Base-by-base conservation (phyloP, 257 asterid species). In the Handroanthus guayacan region DNA sequence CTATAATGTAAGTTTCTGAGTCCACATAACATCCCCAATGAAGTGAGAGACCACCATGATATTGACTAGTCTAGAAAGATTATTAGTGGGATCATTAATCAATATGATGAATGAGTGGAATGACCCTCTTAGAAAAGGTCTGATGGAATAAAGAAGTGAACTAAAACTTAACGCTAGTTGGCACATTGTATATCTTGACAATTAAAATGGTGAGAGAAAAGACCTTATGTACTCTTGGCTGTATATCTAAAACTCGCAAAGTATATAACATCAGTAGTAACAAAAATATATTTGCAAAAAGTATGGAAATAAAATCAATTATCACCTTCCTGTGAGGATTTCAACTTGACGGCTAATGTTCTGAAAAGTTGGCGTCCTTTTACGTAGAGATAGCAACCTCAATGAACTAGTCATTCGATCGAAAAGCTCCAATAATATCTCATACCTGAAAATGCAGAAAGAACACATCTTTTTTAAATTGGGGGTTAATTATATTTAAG, bases 311-410 rank as follows among this genome's bases (percentile, higher is more conserved):
- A 17, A 77, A 43, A 65, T 52, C 60, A 12, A 3, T 52, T 56
- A 54, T 72, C 81, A 90, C 98, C 97, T 89, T 85, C 93, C 94
- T 7, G 93, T 80, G 74, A 90, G 77, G 37, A 84, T 81, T 78
- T 87, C 87, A 71, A 94, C 90, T 80, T 86, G 97, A 58, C 75
- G 78, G 81, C 89, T 81, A 66, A 92, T 81, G 39, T 87, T 89
- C 64, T 74, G 79, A 79, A 94, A 89, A 37, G 80, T 84, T 31
- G 94, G 85, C 17, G 81, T 69, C 86, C 52, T 87, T 67, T 90
- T 89, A 44, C 85, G 86, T 34, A 91, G 82, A 72, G 76, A 51
- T 48, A 94, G 90, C 86, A 94, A 69, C 84, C 98, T 84, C 84
- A 89, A 36, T 12, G 98, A 91, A 71, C 84, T 82, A 72, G 73